Conservation (phyloP, 2,329 filamentous ascomycete genomes). For the Aspergillus clavatus region DNA sequence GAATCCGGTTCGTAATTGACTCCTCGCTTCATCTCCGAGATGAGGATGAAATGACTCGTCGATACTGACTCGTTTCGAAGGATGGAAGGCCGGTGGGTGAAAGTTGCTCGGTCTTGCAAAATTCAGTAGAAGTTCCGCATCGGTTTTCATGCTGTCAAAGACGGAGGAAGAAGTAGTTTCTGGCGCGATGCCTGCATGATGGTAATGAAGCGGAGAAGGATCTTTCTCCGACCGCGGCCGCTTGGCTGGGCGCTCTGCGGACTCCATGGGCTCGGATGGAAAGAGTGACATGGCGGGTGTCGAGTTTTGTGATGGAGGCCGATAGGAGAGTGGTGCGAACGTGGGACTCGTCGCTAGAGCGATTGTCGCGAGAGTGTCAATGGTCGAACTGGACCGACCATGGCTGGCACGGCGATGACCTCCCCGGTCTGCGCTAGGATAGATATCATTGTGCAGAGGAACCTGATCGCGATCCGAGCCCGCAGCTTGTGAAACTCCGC, state of each 20-base stretch:
- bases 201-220: slow-evolving; percentile 38
- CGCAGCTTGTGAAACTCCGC: slow-evolving; percentile 21
- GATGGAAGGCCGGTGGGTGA: slow-evolving; percentile 16
- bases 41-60: slow-evolving; percentile 27
- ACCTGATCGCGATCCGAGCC: slow-evolving; percentile 22
- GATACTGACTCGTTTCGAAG: slow-evolving; percentile 28
- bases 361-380: slow-evolving; percentile 48
- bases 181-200: slow-evolving; percentile 22
- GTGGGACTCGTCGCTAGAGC: slow-evolving; percentile 47
- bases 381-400: slow-evolving; percentile 43
- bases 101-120: slow-evolving; percentile 39
- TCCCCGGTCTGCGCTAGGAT: slow-evolving; percentile 16
- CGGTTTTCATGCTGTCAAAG: slow-evolving; percentile 42
- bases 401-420: slow-evolving; percentile 34
- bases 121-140: slow-evolving; percentile 46
- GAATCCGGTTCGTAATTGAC: slow-evolving; percentile 20
- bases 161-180: slow-evolving; percentile 29
- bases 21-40: slow-evolving; percentile 19
- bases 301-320: slow-evolving; percentile 26
- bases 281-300: slow-evolving; percentile 24
- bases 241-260: slow-evolving; percentile 51
- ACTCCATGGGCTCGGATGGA: slow-evolving; percentile 25
- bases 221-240: slow-evolving; percentile 56
- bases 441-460: slow-evolving; percentile 18
- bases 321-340: slow-evolving; percentile 34